phyloP scores from a whole-genome alignment of 192 early-diverging fungal genomes.

The Spizellomyces sp. region DNA sequence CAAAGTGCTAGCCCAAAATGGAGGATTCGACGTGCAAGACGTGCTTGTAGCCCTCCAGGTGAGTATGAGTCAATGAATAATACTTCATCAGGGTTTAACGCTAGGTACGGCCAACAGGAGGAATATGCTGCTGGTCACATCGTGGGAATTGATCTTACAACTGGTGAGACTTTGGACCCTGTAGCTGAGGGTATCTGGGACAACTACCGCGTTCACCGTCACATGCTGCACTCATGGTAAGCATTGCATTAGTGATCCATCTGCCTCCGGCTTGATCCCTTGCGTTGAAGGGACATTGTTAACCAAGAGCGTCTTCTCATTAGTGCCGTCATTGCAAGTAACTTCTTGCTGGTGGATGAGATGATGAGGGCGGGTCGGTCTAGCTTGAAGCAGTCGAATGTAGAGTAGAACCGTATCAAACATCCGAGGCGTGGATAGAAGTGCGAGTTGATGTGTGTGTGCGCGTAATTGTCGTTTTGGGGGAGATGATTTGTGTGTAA shows the following conservation, averaged over 20 bases:
- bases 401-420: constrained; percentile 15
- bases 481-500: too few relatives aligned
- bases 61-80: not conserved
- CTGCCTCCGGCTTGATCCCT: too few relatives aligned
- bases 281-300: too few relatives aligned
- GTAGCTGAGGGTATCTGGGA: constrained; percentile 94
- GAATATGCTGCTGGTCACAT: constrained; percentile 88
- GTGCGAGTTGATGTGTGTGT: too few relatives aligned
- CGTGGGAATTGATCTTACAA: constrained; percentile 92
- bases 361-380: constrained; percentile 72
- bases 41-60: constrained; percentile 87
- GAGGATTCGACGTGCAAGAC: constrained; percentile 95
- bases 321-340: constrained; percentile 95
- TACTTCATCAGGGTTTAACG: not conserved
- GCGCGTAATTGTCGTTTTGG: too few relatives aligned
- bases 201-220: constrained; percentile 95
- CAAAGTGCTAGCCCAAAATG: constrained; percentile 94
- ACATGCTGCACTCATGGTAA: constrained; percentile 94
- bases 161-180: constrained; percentile 93
- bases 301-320: not conserved
- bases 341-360: constrained; percentile 97
- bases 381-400: constrained; percentile 30
- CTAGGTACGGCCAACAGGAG: constrained; percentile 52
- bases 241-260: constrained; percentile 1
- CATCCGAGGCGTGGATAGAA: too few relatives aligned